A percentile compares a stretch with the other conserved stretches of the same genome.
Evolutionary conservation across 169 alveolate species (phyloP).

Genomic region (Plasmodium relictum): DNA sequence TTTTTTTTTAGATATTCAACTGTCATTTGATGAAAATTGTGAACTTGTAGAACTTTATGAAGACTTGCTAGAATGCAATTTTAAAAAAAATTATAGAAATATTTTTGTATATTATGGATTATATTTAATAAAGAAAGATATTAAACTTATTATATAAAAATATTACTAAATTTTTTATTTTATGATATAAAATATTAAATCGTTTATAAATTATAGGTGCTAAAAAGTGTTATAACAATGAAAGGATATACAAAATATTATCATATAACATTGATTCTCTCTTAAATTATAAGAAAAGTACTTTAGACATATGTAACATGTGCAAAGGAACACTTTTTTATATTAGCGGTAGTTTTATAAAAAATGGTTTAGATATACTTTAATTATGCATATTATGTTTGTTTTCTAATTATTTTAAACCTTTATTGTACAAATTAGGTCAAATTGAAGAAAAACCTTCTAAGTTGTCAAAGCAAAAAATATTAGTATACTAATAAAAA

Average conservation of each 20-base stretch:
- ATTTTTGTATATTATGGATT: neutral
- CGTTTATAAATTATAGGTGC: constrained; percentile 14
- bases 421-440: neutral
- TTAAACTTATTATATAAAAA: neutral
- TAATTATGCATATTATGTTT: neutral
- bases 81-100: constrained; percentile 9
- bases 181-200: neutral
- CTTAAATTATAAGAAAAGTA: neutral
- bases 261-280: neutral
- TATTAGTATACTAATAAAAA: constrained; percentile 24
- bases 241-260: neutral
- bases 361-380: neutral
- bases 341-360: constrained; percentile 4
- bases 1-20: constrained; percentile 32
- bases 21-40: constrained; percentile 28
- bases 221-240: constrained; percentile 8
- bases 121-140: neutral
- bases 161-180: neutral
- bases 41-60: neutral
- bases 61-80: constrained; percentile 28
- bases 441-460: constrained; percentile 21
- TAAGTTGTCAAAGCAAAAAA: neutral
- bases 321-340: constrained; percentile 52
- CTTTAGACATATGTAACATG: constrained; percentile 17
- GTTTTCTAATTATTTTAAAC: neutral